Percentiles rank a stretch among this genome's conserved stretches.
Conservation (phyloP, 176 grass and related monocot species). For the Luzula sylvatica region DNA sequence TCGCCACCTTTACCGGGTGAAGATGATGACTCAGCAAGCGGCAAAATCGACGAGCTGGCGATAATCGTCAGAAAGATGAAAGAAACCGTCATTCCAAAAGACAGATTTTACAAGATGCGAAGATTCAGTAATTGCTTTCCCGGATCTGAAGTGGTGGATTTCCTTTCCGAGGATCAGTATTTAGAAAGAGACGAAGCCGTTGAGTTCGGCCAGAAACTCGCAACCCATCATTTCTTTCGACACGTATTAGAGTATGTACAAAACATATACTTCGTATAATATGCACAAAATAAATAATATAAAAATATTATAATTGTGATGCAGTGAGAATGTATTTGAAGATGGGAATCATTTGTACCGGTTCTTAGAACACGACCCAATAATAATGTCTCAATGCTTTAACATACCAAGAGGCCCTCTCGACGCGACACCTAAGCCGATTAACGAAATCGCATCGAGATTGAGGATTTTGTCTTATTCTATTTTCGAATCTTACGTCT, state of each 20-base stretch:
- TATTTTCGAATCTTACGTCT: constrained; percentile 87
- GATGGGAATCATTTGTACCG: constrained; percentile 86
- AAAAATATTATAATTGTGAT: too few species aligned
- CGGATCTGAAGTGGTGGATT: constrained; percentile 84
- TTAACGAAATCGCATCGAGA: constrained; percentile 62
- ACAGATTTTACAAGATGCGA: constrained; percentile 98
- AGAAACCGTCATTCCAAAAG: constrained; percentile 61
- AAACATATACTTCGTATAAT: constrained; percentile 11
- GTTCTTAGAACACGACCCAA: constrained; percentile 83
- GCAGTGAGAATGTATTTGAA: constrained; percentile 83
- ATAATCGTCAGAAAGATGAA: constrained; percentile 82
- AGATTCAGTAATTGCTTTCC: constrained; percentile 91
- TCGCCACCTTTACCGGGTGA: constrained; percentile 82
- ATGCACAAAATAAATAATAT: constrained; percentile 11
- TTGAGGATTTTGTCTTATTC: constrained; percentile 58
- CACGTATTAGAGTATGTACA: constrained; percentile 75
- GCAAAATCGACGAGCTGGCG: constrained; percentile 89
- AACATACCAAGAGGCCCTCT: constrained; percentile 71
- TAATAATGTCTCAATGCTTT: constrained; percentile 72
- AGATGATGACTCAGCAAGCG: constrained; percentile 81
- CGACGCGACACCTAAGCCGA: constrained; percentile 69
- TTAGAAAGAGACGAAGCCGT: constrained; percentile 86
- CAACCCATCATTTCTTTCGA: constrained; percentile 56
- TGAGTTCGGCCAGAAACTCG: constrained; percentile 91
- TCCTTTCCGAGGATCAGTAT: constrained; percentile 91